Evolutionary conservation across 1,284 basidiomycete genomes (phyloP).

Genomic region (Volvariella volvacea): DNA sequence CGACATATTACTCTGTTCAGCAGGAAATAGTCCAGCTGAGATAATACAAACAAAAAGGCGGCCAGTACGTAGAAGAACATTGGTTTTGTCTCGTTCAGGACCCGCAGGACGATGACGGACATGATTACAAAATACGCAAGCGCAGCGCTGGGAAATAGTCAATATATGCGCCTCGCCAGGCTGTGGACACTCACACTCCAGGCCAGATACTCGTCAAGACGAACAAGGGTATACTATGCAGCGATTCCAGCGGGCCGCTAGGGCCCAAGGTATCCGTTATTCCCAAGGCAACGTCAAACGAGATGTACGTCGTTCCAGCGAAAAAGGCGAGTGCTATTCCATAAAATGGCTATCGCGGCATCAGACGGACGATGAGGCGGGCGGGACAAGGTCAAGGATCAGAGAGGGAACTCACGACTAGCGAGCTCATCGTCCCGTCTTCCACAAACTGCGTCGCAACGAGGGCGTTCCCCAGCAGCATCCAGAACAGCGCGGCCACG

Average conservation of each 20-base stretch:
- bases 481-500: slow-evolving; percentile 71
- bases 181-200: slow-evolving; percentile 46
- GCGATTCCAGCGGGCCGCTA: slow-evolving; percentile 43
- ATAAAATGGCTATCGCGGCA: slow-evolving; percentile 47
- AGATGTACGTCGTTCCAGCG: slow-evolving; percentile 67
- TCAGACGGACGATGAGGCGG: not conserved
- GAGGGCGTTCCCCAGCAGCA: slow-evolving; percentile 70
- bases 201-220: slow-evolving; percentile 82
- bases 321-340: slow-evolving; percentile 60
- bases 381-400: not conserved
- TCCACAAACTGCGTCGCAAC: slow-evolving; percentile 80
- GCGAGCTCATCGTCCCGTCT: slow-evolving; percentile 69
- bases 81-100: slow-evolving; percentile 68
- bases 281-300: slow-evolving; percentile 67
- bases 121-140: slow-evolving; percentile 65
- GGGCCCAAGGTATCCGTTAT: slow-evolving; percentile 58
- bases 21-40: slow-evolving; percentile 75
- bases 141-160: slow-evolving; percentile 54
- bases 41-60: slow-evolving; percentile 62
- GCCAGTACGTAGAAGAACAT: slow-evolving; percentile 65
- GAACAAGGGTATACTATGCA: slow-evolving; percentile 68
- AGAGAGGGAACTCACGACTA: slow-evolving; percentile 51
- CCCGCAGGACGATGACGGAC: slow-evolving; percentile 65
- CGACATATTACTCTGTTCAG: slow-evolving; percentile 70
- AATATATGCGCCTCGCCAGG: not conserved